Evolutionary conservation across 176 grass and related monocot species (phyloP).

Genomic region (Triticum turgidum): DNA sequence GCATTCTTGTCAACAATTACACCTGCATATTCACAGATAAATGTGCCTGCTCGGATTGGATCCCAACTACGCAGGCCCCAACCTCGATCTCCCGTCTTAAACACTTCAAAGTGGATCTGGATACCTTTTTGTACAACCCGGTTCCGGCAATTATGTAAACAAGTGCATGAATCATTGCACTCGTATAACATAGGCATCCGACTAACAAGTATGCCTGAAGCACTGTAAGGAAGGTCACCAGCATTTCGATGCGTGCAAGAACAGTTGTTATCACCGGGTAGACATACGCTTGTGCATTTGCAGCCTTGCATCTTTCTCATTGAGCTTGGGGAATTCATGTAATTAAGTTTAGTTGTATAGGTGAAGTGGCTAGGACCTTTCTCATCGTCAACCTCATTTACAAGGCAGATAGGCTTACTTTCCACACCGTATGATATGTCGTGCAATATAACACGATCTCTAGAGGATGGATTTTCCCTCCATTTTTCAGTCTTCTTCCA

Average conservation of each 20-base stretch:
- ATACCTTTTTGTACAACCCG: constrained; percentile 64
- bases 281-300: constrained; percentile 51
- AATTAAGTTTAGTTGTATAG: constrained; percentile 39
- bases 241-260: constrained; percentile 54
- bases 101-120: constrained; percentile 77
- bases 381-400: constrained; percentile 77
- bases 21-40: constrained; percentile 76
- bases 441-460: constrained; percentile 46
- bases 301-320: constrained; percentile 39
- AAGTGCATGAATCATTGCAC: constrained; percentile 63
- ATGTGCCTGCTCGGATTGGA: constrained; percentile 80
- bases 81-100: constrained; percentile 69
- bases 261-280: constrained; percentile 58
- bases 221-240: constrained; percentile 71
- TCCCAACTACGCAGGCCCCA: constrained; percentile 88
- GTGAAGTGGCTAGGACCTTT: constrained; percentile 48
- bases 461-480: constrained; percentile 66
- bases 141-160: constrained; percentile 64
- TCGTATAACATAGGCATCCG: constrained; percentile 65
- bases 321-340: constrained; percentile 28
- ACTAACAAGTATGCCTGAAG: constrained; percentile 62
- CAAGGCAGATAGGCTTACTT: constrained; percentile 75
- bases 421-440: constrained; percentile 76
- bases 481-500: constrained; percentile 89
- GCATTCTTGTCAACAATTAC: constrained; percentile 59